These are phyloP conservation scores for Coemansia aciculifera DNA, from an alignment of 192 early-diverging fungal species.

Conservation along the genomic window DNA sequence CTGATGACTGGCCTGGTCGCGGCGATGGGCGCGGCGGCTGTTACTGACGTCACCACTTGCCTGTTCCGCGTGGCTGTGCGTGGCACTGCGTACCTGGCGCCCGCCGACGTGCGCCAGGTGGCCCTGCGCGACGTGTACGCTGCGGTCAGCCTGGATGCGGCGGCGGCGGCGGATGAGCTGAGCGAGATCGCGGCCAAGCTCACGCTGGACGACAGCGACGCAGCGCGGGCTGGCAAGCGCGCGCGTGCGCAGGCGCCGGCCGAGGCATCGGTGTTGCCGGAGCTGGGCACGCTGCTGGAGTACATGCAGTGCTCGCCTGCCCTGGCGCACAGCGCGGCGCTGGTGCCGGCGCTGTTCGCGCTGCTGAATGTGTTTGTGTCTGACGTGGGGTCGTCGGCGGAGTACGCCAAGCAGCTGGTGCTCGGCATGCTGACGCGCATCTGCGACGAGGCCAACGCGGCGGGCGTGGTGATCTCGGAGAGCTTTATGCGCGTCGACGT, in stretches of 20 bases:
- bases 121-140: slow-evolving; percentile 37
- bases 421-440: slow-evolving; percentile 67
- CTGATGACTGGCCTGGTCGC: slow-evolving; percentile 24
- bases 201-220: slow-evolving; percentile 8
- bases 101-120: slow-evolving; percentile 11
- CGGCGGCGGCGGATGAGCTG: slow-evolving; percentile 27
- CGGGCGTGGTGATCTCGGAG: slow-evolving; percentile 44
- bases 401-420: slow-evolving; percentile 87
- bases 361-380: slow-evolving; percentile 67
- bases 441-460: slow-evolving; percentile 40
- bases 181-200: slow-evolving; percentile 21
- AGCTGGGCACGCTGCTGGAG: slow-evolving; percentile 72
- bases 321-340: slow-evolving; percentile 53
- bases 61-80: slow-evolving; percentile 27
- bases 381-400: slow-evolving; percentile 59
- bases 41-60: slow-evolving; percentile 20
- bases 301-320: slow-evolving; percentile 64
- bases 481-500: slow-evolving; percentile 77
- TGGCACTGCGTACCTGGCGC: slow-evolving; percentile 24
- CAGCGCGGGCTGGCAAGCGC: slow-evolving; percentile 30
- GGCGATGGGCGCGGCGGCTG: slow-evolving; percentile 14
- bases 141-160: slow-evolving; percentile 31
- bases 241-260: slow-evolving; percentile 24
- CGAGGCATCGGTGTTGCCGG: slow-evolving; percentile 43
- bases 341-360: slow-evolving; percentile 72